A percentile compares a stretch with the other conserved stretches of the same genome.
Evolutionary conservation across 1,284 basidiomycete species (phyloP).

Genomic region (Puccinia horiana): DNA sequence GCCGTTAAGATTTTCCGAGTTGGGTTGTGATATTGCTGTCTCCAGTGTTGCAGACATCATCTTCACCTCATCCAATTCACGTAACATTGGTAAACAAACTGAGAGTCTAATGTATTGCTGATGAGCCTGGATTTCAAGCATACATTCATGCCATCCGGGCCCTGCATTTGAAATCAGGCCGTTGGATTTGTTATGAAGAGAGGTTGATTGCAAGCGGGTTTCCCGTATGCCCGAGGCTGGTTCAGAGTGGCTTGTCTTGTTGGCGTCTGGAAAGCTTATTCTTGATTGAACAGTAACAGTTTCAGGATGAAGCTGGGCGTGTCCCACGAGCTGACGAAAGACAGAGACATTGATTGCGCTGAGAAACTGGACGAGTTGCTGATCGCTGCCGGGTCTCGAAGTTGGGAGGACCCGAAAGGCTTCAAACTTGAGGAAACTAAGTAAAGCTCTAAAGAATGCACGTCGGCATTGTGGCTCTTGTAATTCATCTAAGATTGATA

Average conservation of each 20-base stretch:
- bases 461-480: not conserved
- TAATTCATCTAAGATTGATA: not conserved
- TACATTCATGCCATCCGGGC: not conserved
- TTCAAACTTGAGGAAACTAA: conserved; percentile 4
- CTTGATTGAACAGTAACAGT: not conserved
- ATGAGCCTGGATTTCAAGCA: conserved; percentile 15
- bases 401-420: not conserved
- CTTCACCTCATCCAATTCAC: not conserved
- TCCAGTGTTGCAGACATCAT: not conserved
- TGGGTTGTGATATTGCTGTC: not conserved
- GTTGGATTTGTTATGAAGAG: not conserved
- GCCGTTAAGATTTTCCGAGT: not conserved
- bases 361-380: conserved; percentile 20
- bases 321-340: not conserved
- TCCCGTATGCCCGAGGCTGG: not conserved
- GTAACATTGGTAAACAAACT: conserved; percentile 34
- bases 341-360: conserved; percentile 4
- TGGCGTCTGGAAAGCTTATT: not conserved
- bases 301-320: not conserved
- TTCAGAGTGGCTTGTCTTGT: not conserved
- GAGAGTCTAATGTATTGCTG: not conserved
- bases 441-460: not conserved
- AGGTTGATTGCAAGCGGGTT: not conserved
- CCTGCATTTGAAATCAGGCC: not conserved
- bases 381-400: not conserved